Percentiles rank a stretch among this genome's conserved stretches.
These are phyloP conservation scores for Eimeria tenella DNA, from an alignment of 169 alveolate genomes.

Conservation along the genomic window DNA sequence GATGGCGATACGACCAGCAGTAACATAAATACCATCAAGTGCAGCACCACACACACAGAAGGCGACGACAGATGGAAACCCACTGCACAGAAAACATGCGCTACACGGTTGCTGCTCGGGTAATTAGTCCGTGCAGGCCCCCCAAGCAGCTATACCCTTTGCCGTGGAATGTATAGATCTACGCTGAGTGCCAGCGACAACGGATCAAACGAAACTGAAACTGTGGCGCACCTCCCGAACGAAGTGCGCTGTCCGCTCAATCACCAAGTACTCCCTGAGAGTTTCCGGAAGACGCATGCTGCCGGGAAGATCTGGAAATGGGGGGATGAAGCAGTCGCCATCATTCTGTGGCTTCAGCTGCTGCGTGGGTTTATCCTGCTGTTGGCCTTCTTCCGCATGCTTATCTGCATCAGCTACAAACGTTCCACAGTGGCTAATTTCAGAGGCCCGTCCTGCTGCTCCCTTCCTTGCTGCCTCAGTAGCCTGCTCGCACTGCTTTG, in stretches of 20 bases:
- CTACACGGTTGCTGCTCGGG: neutral
- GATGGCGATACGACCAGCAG: neutral
- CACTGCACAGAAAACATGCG: too few relatives aligned
- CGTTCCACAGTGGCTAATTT: neutral
- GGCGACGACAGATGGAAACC: too few relatives aligned
- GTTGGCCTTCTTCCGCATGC: conserved; percentile 2
- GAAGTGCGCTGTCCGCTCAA: conserved; percentile 79
- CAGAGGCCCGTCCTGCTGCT: neutral
- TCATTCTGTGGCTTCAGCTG: neutral
- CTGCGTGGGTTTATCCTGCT: neutral
- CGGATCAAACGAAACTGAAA: neutral
- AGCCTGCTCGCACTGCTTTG: conserved; percentile 31
- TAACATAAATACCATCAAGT: neutral
- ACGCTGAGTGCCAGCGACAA: neutral
- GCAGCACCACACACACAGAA: neutral
- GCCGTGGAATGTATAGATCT: neutral
- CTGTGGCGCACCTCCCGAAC: conserved; percentile 62
- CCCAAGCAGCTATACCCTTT: neutral
- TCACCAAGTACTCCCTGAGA: conserved; percentile 71
- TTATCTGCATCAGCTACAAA: neutral
- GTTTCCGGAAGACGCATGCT: conserved; percentile 37
- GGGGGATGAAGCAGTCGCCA: conserved; percentile 39
- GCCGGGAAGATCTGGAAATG: conserved; percentile 36
- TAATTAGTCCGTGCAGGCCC: neutral
- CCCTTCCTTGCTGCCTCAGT: conserved; percentile 18